Percentiles rank a stretch among this genome's conserved stretches.
Evolutionary conservation across 1,139 yeast genomes (phyloP).

Genomic region (Yamadazyma diddensiae): DNA sequence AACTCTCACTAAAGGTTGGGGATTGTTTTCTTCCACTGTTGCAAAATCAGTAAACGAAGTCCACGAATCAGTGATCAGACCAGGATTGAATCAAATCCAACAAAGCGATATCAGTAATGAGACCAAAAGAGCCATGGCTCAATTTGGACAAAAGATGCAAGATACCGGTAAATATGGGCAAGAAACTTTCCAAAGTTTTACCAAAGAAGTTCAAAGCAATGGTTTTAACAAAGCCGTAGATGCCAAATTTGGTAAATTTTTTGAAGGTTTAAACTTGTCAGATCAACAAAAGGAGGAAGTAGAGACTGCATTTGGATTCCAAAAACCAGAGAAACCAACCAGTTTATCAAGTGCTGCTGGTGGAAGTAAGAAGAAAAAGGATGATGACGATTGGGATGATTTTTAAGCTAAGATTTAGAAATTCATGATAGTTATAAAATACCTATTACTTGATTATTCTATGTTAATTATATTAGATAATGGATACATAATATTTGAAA

Average conservation of each 20-base stretch:
- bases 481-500: too few species aligned
- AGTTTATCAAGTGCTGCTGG: slow-evolving; percentile 53
- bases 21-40: slow-evolving; percentile 79
- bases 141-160: slow-evolving; percentile 91
- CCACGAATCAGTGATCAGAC: slow-evolving; percentile 83
- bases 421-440: too few species aligned
- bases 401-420: slow-evolving; percentile 19
- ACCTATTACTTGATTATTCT: neutral
- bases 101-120: slow-evolving; percentile 77
- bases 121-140: slow-evolving; percentile 88
- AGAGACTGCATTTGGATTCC: slow-evolving; percentile 70
- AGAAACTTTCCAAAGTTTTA: slow-evolving; percentile 63
- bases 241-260: slow-evolving; percentile 54
- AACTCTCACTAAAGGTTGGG: slow-evolving; percentile 90
- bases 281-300: slow-evolving; percentile 28
- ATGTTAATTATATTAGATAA: neutral
- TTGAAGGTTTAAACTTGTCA: slow-evolving; percentile 34
- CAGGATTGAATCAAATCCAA: slow-evolving; percentile 77
- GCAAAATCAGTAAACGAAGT: slow-evolving; percentile 83
- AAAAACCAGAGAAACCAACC: slow-evolving; percentile 59
- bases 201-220: slow-evolving; percentile 41
- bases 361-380: slow-evolving; percentile 25
- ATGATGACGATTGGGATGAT: slow-evolving; percentile 47
- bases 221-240: slow-evolving; percentile 39
- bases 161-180: slow-evolving; percentile 77